phyloP scores from a whole-genome alignment of 495 filamentous ascomycete genomes.

The Thozetella sp. region DNA sequence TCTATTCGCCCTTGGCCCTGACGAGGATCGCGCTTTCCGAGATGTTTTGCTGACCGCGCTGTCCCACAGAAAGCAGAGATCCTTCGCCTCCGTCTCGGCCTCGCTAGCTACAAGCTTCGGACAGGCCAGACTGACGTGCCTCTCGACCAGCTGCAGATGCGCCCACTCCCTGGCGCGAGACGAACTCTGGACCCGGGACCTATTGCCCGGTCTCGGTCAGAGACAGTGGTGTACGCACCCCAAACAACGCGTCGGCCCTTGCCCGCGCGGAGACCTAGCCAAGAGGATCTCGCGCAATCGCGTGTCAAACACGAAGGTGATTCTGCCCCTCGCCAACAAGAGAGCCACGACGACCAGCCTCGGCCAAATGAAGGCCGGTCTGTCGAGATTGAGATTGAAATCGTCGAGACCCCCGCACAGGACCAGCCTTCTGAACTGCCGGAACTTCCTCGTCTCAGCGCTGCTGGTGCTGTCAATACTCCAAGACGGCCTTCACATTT shows the following conservation, averaged over 20 bases:
- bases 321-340: not conserved
- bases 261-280: slow-evolving; percentile 1
- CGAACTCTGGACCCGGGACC: not conserved
- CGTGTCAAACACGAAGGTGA: not conserved
- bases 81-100: slow-evolving; percentile 47
- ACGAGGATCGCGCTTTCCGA: not conserved
- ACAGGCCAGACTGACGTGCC: slow-evolving; percentile 53
- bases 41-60: not conserved
- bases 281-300: not conserved
- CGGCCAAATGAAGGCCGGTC: not conserved
- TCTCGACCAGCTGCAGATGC: slow-evolving; percentile 37
- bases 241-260: not conserved
- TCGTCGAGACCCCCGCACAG: not conserved
- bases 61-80: slow-evolving; percentile 45
- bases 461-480: not conserved
- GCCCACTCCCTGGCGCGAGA: slow-evolving; percentile 14
- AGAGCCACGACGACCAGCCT: not conserved
- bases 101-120: slow-evolving; percentile 55
- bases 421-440: not conserved
- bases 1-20: slow-evolving; percentile 2
- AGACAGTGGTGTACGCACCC: not conserved
- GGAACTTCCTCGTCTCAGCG: not conserved
- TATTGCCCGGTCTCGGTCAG: slow-evolving; percentile 5
- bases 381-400: slow-evolving; percentile 1
- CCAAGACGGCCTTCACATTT: not conserved